phyloP scores from a whole-genome alignment of 352 stramenopile genomes.

The Phytophthora sp. region DNA sequence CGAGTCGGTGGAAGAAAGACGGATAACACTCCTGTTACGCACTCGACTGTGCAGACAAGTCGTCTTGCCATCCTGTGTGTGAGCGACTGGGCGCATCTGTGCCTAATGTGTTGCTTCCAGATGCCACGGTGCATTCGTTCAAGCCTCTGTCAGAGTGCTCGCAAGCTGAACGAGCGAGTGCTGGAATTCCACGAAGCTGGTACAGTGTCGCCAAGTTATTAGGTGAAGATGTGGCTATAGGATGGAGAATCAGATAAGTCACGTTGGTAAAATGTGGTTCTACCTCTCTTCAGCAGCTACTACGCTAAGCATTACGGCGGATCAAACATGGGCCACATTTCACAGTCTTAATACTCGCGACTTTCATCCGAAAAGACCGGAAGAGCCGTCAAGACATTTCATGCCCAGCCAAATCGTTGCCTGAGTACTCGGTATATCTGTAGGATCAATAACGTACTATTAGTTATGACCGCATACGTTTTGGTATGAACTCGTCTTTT shows the following conservation, averaged over 20 bases:
- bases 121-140: slow-evolving; percentile 5
- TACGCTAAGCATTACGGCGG: slow-evolving; percentile 1
- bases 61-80: neutral
- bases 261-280: neutral
- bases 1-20: neutral
- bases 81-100: neutral
- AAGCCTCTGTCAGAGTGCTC: slow-evolving; percentile 1
- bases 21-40: neutral
- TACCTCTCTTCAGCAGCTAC: neutral
- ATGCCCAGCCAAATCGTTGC: neutral
- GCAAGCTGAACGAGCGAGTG: neutral
- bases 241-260: neutral
- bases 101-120: neutral
- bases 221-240: neutral
- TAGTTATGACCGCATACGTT: neutral
- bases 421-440: neutral
- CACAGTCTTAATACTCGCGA: neutral
- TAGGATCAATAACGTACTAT: neutral
- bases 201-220: slow-evolving; percentile 5
- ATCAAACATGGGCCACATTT: neutral
- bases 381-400: neutral
- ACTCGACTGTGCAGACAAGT: neutral
- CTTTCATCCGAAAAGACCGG: slow-evolving; percentile 3
- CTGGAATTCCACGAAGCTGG: neutral
- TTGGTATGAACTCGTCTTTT: neutral